Evolutionary conservation across 768 basidiomycete species (phyloP).

Genomic region (Lactifluus volemus): DNA sequence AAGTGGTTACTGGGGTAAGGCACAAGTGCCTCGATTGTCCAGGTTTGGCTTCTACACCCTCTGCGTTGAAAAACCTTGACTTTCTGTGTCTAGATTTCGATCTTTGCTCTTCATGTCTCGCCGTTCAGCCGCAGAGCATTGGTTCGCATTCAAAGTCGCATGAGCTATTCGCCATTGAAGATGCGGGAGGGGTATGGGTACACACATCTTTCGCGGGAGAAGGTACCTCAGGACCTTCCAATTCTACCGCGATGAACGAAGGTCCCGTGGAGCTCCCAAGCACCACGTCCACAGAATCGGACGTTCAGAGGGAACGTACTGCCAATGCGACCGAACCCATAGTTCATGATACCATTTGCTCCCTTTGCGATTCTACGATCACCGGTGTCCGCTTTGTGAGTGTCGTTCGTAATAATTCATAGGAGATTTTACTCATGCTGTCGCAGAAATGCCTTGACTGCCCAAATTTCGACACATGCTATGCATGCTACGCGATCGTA

Average conservation of each 20-base stretch:
- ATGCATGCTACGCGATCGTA: constrained; percentile 62
- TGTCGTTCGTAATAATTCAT: constrained; percentile 1
- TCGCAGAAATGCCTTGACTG: constrained; percentile 67
- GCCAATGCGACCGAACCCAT: constrained; percentile 21
- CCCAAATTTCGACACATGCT: constrained; percentile 80
- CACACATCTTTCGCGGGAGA: constrained; percentile 47
- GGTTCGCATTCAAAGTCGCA: constrained; percentile 30
- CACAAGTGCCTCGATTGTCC: constrained; percentile 78
- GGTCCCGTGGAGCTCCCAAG: background rate
- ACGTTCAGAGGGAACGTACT: background rate
- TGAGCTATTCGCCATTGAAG: constrained; percentile 60
- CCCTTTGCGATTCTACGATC: constrained; percentile 69
- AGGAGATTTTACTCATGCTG: background rate
- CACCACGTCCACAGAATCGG: background rate
- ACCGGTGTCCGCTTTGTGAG: constrained; percentile 66
- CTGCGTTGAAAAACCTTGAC: background rate
- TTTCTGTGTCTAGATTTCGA: constrained; percentile 48
- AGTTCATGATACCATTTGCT: constrained; percentile 61
- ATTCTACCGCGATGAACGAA: background rate
- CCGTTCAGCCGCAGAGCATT: constrained; percentile 25
- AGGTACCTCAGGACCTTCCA: constrained; percentile 22
- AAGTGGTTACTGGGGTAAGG: constrained; percentile 51
- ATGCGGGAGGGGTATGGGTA: constrained; percentile 56
- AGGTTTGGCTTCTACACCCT: constrained; percentile 32
- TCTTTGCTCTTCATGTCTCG: constrained; percentile 53